Evolutionary conservation across 805 yeast species (phyloP).

Genomic region (Candida nemodendra): DNA sequence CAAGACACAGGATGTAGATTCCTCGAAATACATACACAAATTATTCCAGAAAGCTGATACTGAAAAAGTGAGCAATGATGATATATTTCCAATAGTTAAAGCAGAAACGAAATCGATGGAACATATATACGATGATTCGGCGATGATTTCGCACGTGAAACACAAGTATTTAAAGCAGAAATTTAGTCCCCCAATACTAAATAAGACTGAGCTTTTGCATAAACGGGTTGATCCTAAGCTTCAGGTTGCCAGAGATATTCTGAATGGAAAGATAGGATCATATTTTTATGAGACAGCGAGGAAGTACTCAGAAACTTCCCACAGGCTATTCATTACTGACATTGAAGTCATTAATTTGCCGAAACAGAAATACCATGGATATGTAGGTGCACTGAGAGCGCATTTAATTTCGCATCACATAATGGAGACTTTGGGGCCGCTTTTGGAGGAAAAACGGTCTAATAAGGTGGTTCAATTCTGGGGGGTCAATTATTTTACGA

Average conservation of each 20-base stretch:
- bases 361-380: slow-evolving; percentile 55
- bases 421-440: slow-evolving; percentile 28
- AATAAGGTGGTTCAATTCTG: slow-evolving; percentile 57
- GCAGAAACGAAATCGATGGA: slow-evolving; percentile 2
- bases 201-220: slow-evolving; percentile 8
- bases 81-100: slow-evolving; percentile 7
- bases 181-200: slow-evolving; percentile 16
- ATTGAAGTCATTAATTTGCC: slow-evolving; percentile 47
- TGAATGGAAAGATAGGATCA: slow-evolving; percentile 45
- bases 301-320: slow-evolving; percentile 37
- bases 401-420: slow-evolving; percentile 46
- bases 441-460: slow-evolving; percentile 30
- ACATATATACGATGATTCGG: slow-evolving; percentile 18
- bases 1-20: slow-evolving; percentile 8
- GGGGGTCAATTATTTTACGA: slow-evolving; percentile 54
- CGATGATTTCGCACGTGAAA: slow-evolving; percentile 11
- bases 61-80: slow-evolving; percentile 8
- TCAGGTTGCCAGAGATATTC: slow-evolving; percentile 17
- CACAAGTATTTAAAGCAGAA: slow-evolving; percentile 16
- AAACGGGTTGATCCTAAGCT: slow-evolving; percentile 9
- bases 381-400: slow-evolving; percentile 59
- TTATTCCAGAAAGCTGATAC: slow-evolving; percentile 18
- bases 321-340: slow-evolving; percentile 43
- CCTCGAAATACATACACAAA: slow-evolving; percentile 20
- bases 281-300: slow-evolving; percentile 52